These are phyloP conservation scores for Lodderomyces orthopsilosis DNA, from an alignment of 1,139 yeast species.

Conservation along the genomic window DNA sequence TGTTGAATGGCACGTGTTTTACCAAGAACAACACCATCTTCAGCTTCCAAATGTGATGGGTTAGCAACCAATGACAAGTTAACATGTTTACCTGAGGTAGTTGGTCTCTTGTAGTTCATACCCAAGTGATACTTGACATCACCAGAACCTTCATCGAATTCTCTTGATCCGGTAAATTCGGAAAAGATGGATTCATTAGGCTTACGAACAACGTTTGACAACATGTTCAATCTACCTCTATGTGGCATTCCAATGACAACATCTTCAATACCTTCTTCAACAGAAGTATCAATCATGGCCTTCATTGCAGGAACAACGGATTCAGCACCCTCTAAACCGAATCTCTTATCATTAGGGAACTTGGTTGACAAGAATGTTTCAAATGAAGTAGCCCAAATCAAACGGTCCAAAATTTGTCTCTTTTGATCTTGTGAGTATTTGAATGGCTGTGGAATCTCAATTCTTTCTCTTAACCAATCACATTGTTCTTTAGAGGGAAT, in stretches of 20 bases:
- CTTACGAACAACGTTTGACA: slow-evolving; percentile 96
- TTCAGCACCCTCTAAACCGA: slow-evolving; percentile 98
- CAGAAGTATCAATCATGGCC: slow-evolving; percentile 90
- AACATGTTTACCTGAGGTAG: slow-evolving; percentile 96
- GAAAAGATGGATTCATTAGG: slow-evolving; percentile 97
- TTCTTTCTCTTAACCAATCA: slow-evolving; percentile 97
- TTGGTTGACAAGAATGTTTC: slow-evolving; percentile 90
- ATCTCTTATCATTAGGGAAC: slow-evolving; percentile 98
- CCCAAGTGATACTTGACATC: slow-evolving; percentile 99
- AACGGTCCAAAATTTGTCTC: slow-evolving; percentile 92
- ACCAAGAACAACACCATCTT: slow-evolving; percentile 98
- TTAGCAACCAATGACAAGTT: slow-evolving; percentile 95
- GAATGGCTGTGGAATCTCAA: slow-evolving; percentile 89
- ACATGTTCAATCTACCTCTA: slow-evolving; percentile 97
- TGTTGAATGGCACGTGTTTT: slow-evolving; percentile 96
- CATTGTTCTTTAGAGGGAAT: slow-evolving; percentile 94
- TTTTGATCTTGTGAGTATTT: slow-evolving; percentile 84
- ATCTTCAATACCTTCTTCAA: slow-evolving; percentile 91
- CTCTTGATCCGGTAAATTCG: slow-evolving; percentile 89
- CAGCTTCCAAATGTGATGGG: slow-evolving; percentile 98
- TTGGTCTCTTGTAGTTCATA: slow-evolving; percentile 98
- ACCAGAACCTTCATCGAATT: slow-evolving; percentile 91
- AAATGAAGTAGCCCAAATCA: slow-evolving; percentile 94
- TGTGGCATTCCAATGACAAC: slow-evolving; percentile 99
- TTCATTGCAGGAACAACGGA: slow-evolving; percentile 96